Evolutionary conservation across 73 alveolate species (phyloP), one percentile per base, ranked within the genome.

Genomic region (Paramecium primaurelia): DNA sequence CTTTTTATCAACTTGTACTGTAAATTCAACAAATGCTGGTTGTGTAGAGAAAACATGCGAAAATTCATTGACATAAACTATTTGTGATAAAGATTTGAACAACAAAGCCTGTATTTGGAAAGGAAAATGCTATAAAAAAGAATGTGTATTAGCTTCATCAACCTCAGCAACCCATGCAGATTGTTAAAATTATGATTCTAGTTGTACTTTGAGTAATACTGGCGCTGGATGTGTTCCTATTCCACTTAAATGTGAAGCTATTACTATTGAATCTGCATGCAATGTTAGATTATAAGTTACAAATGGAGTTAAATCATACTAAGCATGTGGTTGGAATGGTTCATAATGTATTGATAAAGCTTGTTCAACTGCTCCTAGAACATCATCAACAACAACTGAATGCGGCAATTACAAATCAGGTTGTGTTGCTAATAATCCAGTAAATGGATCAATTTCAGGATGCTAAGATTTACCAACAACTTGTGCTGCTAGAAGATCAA

Each of bases 1-100:
- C 30, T 77, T 77, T 44, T 44, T 77, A 47, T 20, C 51, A 40
- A 42, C 90, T 40, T 77, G 90, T 36, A 77, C 90, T 44, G 69
- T 77, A 40, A 44, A 37, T 40, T 77, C 90, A 40, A 22, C 71
- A 6, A 25, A 8, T 25, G 45, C 73, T 11, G 90, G 90, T 9
- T 77, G 90, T 77, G 86, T 71, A 6, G 44, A 34, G 9, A 34
- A 40, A 37, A 34, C 86, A 14, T 71, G 86, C 32, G 64, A 34
- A 73, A 73, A 60, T 60, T 9, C 83, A 1, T 60, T 60, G 47
- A 51, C 73, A n/a, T 25, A 32, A 40, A 16, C 22, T 1, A 77
- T 44, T 77, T 77, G 90, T 22, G 51, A 20, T 8, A 22, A 9
- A 77, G 69, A 44, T 40, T 9, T 8, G 2, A 77, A 22, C 44